Percentiles rank a stretch among this genome's conserved stretches.
These are phyloP conservation scores for Suillus alpinus DNA, from an alignment of 768 basidiomycete genomes.

Conservation along the genomic window DNA sequence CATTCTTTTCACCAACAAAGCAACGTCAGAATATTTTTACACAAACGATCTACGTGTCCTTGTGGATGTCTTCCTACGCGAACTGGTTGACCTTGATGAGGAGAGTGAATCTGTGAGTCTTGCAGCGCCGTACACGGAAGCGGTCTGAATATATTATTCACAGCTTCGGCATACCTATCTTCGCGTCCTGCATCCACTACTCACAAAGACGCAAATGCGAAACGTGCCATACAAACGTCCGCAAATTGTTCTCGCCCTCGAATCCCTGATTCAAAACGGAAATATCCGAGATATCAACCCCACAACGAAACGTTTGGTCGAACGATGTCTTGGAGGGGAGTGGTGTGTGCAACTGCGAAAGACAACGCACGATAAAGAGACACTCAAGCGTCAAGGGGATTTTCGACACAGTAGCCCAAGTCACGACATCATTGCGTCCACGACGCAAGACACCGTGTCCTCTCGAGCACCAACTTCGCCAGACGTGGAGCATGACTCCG, in stretches of 20 bases:
- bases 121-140: neutral
- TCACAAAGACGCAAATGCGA: constrained; percentile 90
- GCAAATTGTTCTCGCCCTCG: constrained; percentile 81
- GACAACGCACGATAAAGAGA: constrained; percentile 26
- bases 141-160: neutral
- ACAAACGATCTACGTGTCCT: constrained; percentile 96
- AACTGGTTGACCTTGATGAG: constrained; percentile 87
- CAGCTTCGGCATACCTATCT: constrained; percentile 94
- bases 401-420: constrained; percentile 41
- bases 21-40: constrained; percentile 94
- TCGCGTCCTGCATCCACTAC: constrained; percentile 90
- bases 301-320: constrained; percentile 89
- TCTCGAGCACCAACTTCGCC: constrained; percentile 13
- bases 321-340: constrained; percentile 81
- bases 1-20: constrained; percentile 89
- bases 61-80: constrained; percentile 96
- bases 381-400: constrained; percentile 22
- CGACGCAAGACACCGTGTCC: constrained; percentile 32
- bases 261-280: constrained; percentile 70
- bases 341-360: constrained; percentile 79
- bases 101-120: constrained; percentile 84
- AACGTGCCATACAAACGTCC: constrained; percentile 86
- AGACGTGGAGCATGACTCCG: constrained; percentile 17
- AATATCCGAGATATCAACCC: constrained; percentile 79
- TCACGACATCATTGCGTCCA: constrained; percentile 39